These are phyloP conservation scores for Gaertneriomyces sp. DNA, from an alignment of 192 early-diverging fungal genomes.

Conservation along the genomic window DNA sequence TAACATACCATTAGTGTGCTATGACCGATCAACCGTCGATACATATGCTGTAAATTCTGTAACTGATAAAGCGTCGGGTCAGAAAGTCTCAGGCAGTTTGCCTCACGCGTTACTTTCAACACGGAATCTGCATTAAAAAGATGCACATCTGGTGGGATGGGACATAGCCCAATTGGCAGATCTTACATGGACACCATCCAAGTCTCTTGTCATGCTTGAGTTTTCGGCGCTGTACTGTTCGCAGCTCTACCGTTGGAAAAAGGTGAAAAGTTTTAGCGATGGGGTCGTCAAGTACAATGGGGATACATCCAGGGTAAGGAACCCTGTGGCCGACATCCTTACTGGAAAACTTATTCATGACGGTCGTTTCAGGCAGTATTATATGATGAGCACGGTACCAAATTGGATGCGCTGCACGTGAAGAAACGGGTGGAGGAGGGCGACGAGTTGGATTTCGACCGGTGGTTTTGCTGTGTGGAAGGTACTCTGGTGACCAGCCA, in stretches of 20 bases:
- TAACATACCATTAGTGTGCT: too few relatives aligned
- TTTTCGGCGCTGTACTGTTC: neutral
- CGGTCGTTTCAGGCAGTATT: neutral
- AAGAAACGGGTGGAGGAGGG: conserved; percentile 2
- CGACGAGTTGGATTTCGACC: conserved; percentile 23
- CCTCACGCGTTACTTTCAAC: too few relatives aligned
- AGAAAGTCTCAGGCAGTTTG: too few relatives aligned
- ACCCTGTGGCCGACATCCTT: neutral
- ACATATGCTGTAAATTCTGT: too few relatives aligned
- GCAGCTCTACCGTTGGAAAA: conserved; percentile 22
- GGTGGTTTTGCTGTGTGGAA: conserved; percentile 10
- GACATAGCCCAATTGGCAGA: too few relatives aligned
- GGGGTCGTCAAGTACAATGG: conserved; percentile 1
- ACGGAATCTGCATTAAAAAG: too few relatives aligned
- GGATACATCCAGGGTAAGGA: conserved; percentile 1
- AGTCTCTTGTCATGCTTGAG: too few relatives aligned
- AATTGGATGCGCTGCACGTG: conserved; percentile 1
- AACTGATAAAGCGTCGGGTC: too few relatives aligned
- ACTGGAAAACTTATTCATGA: neutral
- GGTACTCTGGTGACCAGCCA: neutral
- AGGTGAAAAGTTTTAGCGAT: conserved; percentile 19
- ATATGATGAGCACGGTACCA: neutral
- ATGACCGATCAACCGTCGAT: too few relatives aligned
- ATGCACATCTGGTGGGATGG: too few relatives aligned
- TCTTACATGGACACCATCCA: too few relatives aligned